Evolutionary conservation across 2,329 filamentous ascomycete species (phyloP).

Genomic region (Macrophomina phaseolina): DNA sequence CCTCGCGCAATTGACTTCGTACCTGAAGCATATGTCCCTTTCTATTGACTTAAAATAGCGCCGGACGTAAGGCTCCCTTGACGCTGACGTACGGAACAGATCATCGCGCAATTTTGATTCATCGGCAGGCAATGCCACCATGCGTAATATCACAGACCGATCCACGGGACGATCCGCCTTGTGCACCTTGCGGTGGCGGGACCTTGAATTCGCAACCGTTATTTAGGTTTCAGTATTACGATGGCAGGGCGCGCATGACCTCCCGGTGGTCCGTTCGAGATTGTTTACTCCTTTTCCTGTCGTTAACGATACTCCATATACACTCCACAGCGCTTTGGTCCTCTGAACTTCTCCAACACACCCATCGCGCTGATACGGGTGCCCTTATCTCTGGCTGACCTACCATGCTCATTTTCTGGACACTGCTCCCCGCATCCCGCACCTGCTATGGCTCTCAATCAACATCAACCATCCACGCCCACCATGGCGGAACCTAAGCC

Average conservation of each 20-base stretch:
- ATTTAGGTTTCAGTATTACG: conserved; percentile 21
- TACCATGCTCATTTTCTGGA: conserved; percentile 25
- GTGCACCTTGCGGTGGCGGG: conserved; percentile 15
- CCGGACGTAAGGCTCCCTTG: not conserved
- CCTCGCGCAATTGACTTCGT: not conserved
- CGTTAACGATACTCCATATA: conserved; percentile 18
- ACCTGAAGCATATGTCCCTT: not conserved
- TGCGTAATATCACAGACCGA: conserved; percentile 9
- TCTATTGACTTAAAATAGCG: conserved; percentile 3
- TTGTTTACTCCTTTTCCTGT: conserved; percentile 22
- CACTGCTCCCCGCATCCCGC: conserved; percentile 15
- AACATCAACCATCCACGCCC: not conserved
- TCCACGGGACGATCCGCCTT: not conserved
- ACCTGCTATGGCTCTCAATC: conserved; percentile 18
- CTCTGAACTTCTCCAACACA: conserved; percentile 10
- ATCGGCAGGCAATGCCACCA: not conserved
- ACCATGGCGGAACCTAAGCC: conserved; percentile 5
- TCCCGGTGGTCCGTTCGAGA: conserved; percentile 15
- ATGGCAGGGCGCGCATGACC: not conserved
- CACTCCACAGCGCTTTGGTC: conserved; percentile 20
- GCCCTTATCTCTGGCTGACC: not conserved
- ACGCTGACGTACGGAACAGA: conserved; percentile 15
- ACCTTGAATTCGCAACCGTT: conserved; percentile 7
- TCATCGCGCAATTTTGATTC: conserved; percentile 6
- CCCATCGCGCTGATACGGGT: conserved; percentile 10